phyloP scores from a whole-genome alignment of 2,329 filamentous ascomycete genomes.

The Verticillium longisporum region DNA sequence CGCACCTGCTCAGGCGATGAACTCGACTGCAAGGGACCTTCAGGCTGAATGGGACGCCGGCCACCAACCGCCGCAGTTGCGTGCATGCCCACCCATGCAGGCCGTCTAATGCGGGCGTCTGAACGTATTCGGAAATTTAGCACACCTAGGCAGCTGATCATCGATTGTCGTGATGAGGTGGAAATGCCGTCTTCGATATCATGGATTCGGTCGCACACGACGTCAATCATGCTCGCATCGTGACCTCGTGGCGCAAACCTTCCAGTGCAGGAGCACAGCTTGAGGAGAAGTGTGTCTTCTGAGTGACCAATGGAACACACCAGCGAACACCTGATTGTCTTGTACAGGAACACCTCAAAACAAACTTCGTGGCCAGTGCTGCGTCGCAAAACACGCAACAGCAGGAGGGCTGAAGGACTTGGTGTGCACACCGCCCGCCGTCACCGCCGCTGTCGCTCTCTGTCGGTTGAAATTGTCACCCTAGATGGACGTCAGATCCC shows the following conservation, averaged over 20 bases:
- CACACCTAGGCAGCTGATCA: no score
- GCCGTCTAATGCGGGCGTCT: neutral
- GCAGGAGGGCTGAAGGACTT: neutral
- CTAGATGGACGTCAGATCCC: neutral
- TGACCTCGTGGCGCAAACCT: neutral
- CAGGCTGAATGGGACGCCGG: neutral
- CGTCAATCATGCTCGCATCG: neutral
- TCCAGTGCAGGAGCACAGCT: neutral
- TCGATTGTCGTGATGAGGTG: no score
- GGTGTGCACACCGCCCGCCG: neutral
- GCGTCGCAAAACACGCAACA: neutral
- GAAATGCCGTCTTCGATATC: no score
- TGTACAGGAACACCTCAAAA: neutral
- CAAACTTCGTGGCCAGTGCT: neutral
- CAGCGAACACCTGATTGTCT: neutral
- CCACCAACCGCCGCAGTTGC: neutral
- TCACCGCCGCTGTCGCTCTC: neutral
- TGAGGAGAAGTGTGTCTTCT: neutral
- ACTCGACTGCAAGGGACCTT: neutral
- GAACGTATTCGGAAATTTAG: neutral
- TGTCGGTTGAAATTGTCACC: neutral
- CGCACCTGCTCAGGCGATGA: neutral
- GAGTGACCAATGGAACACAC: neutral
- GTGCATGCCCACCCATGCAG: neutral
- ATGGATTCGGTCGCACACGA: neutral